Conservation (phyloP, 768 basidiomycete species). For the Calvatia gigantea region DNA sequence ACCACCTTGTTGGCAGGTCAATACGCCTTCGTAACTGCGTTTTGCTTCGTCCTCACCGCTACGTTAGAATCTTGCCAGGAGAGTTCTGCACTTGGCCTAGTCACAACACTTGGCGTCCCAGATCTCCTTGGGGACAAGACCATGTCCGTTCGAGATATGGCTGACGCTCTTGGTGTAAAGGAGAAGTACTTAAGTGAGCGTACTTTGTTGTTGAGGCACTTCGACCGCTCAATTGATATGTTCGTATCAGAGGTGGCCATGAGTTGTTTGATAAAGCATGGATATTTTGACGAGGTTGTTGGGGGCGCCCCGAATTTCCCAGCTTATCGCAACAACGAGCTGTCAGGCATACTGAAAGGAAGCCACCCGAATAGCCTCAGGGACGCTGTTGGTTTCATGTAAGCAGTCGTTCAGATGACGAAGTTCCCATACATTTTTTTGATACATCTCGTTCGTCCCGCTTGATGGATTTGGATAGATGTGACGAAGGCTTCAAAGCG, state of each 20-base stretch:
- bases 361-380: neutral
- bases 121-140: neutral
- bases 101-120: neutral
- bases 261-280: neutral
- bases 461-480: neutral
- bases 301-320: neutral
- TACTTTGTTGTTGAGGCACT: neutral
- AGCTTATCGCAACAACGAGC: neutral
- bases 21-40: neutral
- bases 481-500: constrained; percentile 9
- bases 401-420: neutral
- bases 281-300: neutral
- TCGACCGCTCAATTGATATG: neutral
- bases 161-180: neutral
- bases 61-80: constrained; percentile 8
- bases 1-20: constrained; percentile 4
- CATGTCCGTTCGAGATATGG: neutral
- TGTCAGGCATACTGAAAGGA: neutral
- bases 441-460: neutral
- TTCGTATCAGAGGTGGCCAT: constrained; percentile 1
- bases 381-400: constrained; percentile 7
- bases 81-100: neutral
- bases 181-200: constrained; percentile 1
- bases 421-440: neutral
- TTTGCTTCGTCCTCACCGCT: neutral